Evolutionary conservation across 1,284 basidiomycete species (phyloP).

Genomic region (Microstroma glucosiphilum): DNA sequence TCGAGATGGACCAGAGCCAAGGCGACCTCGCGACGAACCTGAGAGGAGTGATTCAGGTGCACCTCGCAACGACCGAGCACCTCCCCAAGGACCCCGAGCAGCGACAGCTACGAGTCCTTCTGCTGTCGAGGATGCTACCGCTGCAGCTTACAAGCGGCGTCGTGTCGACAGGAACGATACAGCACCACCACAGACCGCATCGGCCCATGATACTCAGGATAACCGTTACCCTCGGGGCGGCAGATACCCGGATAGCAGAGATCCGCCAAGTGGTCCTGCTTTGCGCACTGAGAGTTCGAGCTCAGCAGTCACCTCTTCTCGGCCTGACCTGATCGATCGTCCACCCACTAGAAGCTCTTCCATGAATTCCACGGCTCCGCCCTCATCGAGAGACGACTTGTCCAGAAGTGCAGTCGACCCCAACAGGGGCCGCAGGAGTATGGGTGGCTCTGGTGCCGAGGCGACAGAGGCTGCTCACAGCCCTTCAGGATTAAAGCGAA

Average conservation of each 20-base stretch:
- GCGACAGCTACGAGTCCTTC: neutral
- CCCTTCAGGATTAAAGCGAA: conserved; percentile 3
- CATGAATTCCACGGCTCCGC: neutral
- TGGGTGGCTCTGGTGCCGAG: neutral
- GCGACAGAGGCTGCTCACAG: neutral
- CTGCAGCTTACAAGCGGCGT: neutral
- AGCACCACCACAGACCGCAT: neutral
- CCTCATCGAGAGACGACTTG: neutral
- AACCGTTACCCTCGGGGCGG: neutral
- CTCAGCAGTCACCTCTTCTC: neutral
- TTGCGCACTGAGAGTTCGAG: neutral
- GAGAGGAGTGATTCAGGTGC: neutral
- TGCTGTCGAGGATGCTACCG: neutral
- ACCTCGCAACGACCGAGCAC: neutral
- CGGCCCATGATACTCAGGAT: too few relatives aligned
- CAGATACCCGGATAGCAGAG: neutral
- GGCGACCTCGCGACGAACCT: neutral
- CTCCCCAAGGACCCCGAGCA: neutral
- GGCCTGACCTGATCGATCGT: neutral
- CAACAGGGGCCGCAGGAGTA: neutral
- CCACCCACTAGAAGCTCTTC: neutral
- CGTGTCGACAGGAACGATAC: neutral
- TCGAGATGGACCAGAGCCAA: neutral
- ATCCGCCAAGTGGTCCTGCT: neutral
- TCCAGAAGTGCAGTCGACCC: too few relatives aligned